Base-by-base conservation (phyloP, 2,329 filamentous ascomycete species). In the Venturia aucupariae region DNA sequence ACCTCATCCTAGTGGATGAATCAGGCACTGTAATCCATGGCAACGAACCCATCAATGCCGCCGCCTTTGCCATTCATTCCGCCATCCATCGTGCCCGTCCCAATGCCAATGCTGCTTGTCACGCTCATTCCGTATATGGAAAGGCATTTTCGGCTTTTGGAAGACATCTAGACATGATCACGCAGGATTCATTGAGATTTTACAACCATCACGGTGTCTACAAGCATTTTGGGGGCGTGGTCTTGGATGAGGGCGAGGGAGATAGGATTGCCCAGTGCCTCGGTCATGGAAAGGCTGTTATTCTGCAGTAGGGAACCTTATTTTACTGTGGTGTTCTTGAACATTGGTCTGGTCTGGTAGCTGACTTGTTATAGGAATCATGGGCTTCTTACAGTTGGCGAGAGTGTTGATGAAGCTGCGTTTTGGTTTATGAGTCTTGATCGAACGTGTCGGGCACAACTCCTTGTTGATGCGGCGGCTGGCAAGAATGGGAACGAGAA, bases 141-240 rank as follows among this genome's bases (percentile, higher is more conserved):
- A 80, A 80, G 66, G 79, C 79, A 0, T 81, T 75, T 63, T 75
- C 73, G 22, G 77, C 75, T 0, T 81, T 81, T 68, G 79, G 79
- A 0, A 69, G 75, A 38, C 72, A 76, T 64, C 69, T 80, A 11
- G 77, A 80, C 55, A 78, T 78, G 75, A 78, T 80, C 39, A 81
- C 78, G 0, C 79, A 81, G 65, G 79, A 81, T 65, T 74, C 74
- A 44, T 67, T 79, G 60, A 69, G 77, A 2, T 80, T 79, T 67
- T 75, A 74, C 65, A 74, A 73, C 61, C 68, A 68, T 65, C 76
- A 78, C 67, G 72, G 72, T 59, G 77, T 79, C 10, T 78, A 75
- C 51, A 73, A 69, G 41, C 71, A 76, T 39, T 76, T 75, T 62
- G 76, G 72, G 1, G 80, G 75, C 15, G 75, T 79, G 0, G 76